Percentiles rank a stretch among this genome's conserved stretches.
These are phyloP conservation scores for Lachancea kluyveri DNA, from an alignment of 805 yeast species.

Conservation along the genomic window DNA sequence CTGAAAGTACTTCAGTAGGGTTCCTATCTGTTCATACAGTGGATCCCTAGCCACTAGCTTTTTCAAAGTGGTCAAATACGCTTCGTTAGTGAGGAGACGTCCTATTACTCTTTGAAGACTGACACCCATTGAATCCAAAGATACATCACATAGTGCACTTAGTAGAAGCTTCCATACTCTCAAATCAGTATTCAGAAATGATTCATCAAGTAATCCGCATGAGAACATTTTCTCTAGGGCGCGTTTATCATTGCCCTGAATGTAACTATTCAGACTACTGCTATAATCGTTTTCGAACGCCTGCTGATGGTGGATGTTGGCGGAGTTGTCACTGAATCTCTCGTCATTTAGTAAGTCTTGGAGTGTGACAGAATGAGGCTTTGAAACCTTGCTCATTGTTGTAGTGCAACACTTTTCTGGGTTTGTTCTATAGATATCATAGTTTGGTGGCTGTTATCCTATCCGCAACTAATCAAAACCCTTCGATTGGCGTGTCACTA, in stretches of 20 bases:
- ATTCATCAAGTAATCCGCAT: slow-evolving; percentile 11
- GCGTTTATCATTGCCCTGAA: slow-evolving; percentile 17
- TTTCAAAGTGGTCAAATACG: background rate
- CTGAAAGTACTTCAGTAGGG: background rate
- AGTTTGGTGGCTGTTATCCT: no score
- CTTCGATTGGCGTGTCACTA: no score
- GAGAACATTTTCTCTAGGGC: slow-evolving; percentile 19
- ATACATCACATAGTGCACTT: slow-evolving; percentile 13
- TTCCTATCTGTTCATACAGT: slow-evolving; percentile 2
- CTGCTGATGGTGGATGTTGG: no score
- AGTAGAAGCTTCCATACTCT: slow-evolving; percentile 14
- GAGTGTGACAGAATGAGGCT: no score
- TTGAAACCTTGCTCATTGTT: no score
- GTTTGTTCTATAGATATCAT: no score
- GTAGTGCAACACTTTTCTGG: no score
- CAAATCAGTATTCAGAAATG: slow-evolving; percentile 2
- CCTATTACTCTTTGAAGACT: slow-evolving; percentile 7
- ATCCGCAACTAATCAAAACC: no score
- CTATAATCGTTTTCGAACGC: background rate
- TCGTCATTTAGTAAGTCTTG: slow-evolving; percentile 20
- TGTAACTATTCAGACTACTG: slow-evolving; percentile 9
- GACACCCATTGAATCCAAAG: slow-evolving; percentile 13
- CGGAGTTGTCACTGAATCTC: slow-evolving; percentile 7
- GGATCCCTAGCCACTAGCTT: background rate
- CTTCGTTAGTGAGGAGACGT: slow-evolving; percentile 48